Evolutionary conservation across 495 filamentous ascomycete species (phyloP).

Genomic region (Pyronema omphalodes): DNA sequence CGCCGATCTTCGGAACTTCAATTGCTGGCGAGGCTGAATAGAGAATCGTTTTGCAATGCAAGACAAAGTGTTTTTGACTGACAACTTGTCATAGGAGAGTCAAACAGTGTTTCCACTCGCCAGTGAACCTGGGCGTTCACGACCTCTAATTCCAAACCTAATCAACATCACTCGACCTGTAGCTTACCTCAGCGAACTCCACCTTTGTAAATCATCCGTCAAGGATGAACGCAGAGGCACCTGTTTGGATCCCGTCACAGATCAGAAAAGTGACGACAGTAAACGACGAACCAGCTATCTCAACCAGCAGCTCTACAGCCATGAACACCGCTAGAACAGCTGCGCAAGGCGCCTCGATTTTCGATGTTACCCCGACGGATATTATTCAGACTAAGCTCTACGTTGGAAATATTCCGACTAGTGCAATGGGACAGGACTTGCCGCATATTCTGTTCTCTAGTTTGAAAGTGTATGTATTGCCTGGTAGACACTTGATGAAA

Average conservation of each 20-base stretch:
- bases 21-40: no score
- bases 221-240: no score
- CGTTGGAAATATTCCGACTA: background rate
- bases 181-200: no score
- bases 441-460: background rate
- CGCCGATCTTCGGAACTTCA: no score
- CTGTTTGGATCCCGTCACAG: background rate
- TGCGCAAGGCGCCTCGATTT: background rate
- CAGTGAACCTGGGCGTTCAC: no score
- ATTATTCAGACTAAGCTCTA: background rate
- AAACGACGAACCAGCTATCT: background rate
- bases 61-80: no score
- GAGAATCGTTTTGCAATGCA: no score
- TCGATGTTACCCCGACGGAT: background rate
- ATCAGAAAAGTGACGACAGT: background rate
- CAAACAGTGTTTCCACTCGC: no score
- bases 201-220: no score
- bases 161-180: no score
- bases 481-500: background rate
- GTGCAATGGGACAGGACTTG: background rate
- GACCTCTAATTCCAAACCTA: no score
- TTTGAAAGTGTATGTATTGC: background rate
- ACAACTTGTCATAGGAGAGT: no score
- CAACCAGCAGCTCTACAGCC: background rate
- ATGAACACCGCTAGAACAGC: background rate